Conservation (phyloP, 495 filamentous ascomycete genomes). For the Venustampulla echinocandica region DNA sequence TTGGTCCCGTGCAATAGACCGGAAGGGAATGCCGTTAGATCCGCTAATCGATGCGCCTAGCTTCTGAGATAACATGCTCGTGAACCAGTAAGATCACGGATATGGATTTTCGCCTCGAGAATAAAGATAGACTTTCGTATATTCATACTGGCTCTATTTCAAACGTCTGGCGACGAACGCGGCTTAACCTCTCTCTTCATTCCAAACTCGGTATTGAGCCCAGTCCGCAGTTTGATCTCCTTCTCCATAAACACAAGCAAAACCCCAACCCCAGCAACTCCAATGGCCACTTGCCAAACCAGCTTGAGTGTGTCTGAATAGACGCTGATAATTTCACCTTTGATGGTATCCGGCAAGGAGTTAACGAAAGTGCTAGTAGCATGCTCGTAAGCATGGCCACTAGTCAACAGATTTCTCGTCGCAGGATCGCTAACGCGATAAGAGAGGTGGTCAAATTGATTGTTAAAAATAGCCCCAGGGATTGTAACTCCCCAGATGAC, state of each 20-base stretch:
- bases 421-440: conserved; percentile 18
- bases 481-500: conserved; percentile 43
- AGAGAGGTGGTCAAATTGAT: conserved; percentile 20
- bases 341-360: background rate
- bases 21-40: too few relatives aligned
- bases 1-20: too few relatives aligned
- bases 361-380: background rate
- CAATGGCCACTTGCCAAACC: conserved; percentile 24
- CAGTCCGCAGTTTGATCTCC: conserved; percentile 20
- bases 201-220: conserved; percentile 31
- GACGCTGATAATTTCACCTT: conserved; percentile 18
- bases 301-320: conserved; percentile 18
- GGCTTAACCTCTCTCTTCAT: conserved; percentile 3
- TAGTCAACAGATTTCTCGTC: background rate
- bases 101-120: too few relatives aligned
- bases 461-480: conserved; percentile 41
- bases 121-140: too few relatives aligned
- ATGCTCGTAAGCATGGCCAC: conserved; percentile 4
- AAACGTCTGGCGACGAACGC: too few relatives aligned
- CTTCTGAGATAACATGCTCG: too few relatives aligned
- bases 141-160: too few relatives aligned
- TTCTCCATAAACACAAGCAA: conserved; percentile 24
- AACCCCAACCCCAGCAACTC: conserved; percentile 16
- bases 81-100: too few relatives aligned
- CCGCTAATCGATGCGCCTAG: too few relatives aligned